Percentiles rank a stretch among this genome's conserved stretches.
phyloP scores from a whole-genome alignment of 2,329 filamentous ascomycete species.

The Tolypocladium album region DNA sequence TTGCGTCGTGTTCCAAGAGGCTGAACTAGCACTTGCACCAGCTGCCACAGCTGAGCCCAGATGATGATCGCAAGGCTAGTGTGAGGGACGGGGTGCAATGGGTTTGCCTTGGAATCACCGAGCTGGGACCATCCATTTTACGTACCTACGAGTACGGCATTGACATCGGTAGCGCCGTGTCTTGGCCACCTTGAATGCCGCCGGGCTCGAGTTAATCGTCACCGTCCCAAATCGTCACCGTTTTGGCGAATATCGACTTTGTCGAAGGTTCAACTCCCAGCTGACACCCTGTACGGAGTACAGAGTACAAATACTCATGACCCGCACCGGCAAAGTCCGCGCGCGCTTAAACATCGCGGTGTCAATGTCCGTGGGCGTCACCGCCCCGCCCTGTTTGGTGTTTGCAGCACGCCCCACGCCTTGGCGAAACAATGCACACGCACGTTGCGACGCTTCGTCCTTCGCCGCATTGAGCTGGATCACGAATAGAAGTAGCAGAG shows the following conservation, averaged over 20 bases:
- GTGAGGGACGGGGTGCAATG: not conserved
- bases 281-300: not conserved
- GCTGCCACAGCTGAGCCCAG: not conserved
- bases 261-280: not conserved
- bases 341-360: not conserved
- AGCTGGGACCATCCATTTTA: not conserved
- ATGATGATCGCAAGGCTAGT: not conserved
- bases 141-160: too few species aligned
- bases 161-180: not conserved
- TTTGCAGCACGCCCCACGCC: not conserved
- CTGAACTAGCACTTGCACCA: not conserved
- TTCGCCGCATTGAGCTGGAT: not conserved
- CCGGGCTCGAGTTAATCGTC: not conserved
- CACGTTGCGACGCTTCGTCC: not conserved
- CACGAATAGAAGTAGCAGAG: not conserved
- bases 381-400: not conserved
- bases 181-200: not conserved
- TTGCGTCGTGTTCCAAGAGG: not conserved
- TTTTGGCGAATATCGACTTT: too few species aligned
- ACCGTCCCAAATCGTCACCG: not conserved
- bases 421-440: not conserved
- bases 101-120: not conserved
- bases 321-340: not conserved
- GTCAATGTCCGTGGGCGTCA: not conserved
- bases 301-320: not conserved